Evolutionary conservation across 2,329 filamentous ascomycete genomes (phyloP), one percentile per base, ranked within the genome.

Genomic region (Aspergillus tanneri): DNA sequence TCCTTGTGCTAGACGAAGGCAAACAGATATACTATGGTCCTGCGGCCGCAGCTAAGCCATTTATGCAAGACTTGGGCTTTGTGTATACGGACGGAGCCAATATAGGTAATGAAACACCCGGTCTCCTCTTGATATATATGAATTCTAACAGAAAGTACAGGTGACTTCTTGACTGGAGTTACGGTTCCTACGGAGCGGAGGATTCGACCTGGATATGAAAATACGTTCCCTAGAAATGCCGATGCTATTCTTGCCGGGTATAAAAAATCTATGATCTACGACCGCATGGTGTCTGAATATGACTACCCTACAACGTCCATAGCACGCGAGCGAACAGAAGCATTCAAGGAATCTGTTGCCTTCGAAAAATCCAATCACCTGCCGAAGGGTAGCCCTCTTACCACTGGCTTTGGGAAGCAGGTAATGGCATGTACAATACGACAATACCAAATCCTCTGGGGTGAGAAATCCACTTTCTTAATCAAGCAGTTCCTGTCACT

Each of bases 11-110:
- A 2, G 81, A 86, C 39, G 76, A 80, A 46, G 82, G 83, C 39
- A 79, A 80, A 50, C 67, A 87, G 56, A 76, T 86, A 36, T 87
- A 78, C 68, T 87, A 84, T 56, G 84, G 84, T 0, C 77, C 82
- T 0, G 69, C 73, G 43, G 68, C 73, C 4, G 72, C 81, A 42
- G 84, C 84, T 0, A 69, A 74, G 6, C 79, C 80, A 1, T 87
- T 83, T 58, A 84, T 87, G 76, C 82, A 86, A 55, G 66, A 72
- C 0, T 66, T 84, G 2, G 84, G 85, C 0, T 87, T 88, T 60
- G 59, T 81, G 12, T 86, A 80, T 55, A 72, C 74, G 1, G 75
- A 81, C 5, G 78, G 80, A 4, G 79, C 83, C 21, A 87, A 85
- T 56, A 74, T 55, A 81, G 3, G 82, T 78, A 25, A 24, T 28